Evolutionary conservation across 139 green algal genomes (phyloP).

Genomic region (Ettlia oleoabundans): DNA sequence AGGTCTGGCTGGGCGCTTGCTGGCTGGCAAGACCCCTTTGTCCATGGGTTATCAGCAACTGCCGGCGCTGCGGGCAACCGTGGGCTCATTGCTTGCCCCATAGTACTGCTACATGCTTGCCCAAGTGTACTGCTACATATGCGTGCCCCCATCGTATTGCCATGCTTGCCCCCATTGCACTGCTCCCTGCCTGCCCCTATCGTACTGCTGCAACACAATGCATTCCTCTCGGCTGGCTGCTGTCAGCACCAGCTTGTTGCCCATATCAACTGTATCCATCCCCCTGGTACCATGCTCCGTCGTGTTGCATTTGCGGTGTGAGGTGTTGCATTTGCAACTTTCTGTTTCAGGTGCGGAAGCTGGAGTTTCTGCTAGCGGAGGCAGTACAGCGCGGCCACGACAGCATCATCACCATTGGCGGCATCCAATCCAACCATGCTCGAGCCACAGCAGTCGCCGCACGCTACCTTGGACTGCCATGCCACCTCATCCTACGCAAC

Average conservation of each 20-base stretch:
- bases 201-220: no score
- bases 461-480: conserved; percentile 82
- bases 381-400: conserved; percentile 70
- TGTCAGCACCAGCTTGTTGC: no score
- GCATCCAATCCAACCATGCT: conserved; percentile 95
- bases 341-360: conserved; percentile 85
- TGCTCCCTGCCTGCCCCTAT: neutral
- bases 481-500: conserved; percentile 90
- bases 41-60: neutral
- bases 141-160: no score
- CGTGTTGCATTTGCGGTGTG: no score
- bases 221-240: no score
- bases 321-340: no score
- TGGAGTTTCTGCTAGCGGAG: conserved; percentile 95
- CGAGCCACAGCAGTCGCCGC: conserved; percentile 53
- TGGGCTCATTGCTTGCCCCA: no score
- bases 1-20: conserved; percentile 51
- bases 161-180: neutral
- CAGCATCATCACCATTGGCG: conserved; percentile 90
- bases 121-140: no score
- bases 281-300: no score
- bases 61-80: no score
- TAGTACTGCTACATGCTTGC: no score
- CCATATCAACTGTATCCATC: no score
- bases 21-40: neutral